phyloP scores from a whole-genome alignment of 148 eudicot species.

The Cornus kousa region DNA sequence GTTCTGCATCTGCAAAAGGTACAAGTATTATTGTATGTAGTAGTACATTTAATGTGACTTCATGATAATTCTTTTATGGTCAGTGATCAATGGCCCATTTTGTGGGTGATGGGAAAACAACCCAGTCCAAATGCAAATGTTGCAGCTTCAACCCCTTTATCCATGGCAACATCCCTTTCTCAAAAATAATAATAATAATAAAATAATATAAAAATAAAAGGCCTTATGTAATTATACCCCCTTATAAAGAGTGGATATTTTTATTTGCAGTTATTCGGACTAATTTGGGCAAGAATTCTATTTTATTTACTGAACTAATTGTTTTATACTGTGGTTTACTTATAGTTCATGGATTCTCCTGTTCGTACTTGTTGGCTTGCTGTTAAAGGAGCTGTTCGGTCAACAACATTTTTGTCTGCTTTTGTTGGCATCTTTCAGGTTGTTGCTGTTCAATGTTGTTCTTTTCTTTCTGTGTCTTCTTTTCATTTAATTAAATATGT shows the following conservation, averaged over 20 bases:
- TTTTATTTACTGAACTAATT: not conserved
- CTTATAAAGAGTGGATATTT: not conserved
- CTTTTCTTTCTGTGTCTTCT: not conserved
- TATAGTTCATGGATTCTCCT: slow-evolving; percentile 85
- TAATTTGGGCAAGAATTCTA: not conserved
- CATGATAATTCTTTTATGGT: too few species aligned
- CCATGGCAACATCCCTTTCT: not conserved
- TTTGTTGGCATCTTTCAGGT: slow-evolving; percentile 99
- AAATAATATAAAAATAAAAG: too few species aligned
- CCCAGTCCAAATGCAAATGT: too few species aligned
- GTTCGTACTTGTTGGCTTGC: slow-evolving; percentile 85
- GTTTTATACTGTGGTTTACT: not conserved
- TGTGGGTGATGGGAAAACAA: too few species aligned
- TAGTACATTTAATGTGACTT: too few species aligned
- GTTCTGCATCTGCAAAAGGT: slow-evolving; percentile 94
- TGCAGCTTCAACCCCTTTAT: not conserved
- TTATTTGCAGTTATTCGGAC: not conserved
- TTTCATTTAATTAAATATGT: not conserved
- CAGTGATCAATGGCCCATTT: too few species aligned
- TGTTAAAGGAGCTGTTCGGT: slow-evolving; percentile 82
- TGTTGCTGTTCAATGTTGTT: slow-evolving; percentile 6
- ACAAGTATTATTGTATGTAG: slow-evolving; percentile 12
- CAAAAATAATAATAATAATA: too few species aligned
- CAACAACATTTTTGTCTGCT: slow-evolving; percentile 86
- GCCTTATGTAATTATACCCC: not conserved